Percentiles rank a stretch among this genome's conserved stretches.
Conservation (phyloP, 2,329 filamentous ascomycete genomes). For the Penicillium sp. region DNA sequence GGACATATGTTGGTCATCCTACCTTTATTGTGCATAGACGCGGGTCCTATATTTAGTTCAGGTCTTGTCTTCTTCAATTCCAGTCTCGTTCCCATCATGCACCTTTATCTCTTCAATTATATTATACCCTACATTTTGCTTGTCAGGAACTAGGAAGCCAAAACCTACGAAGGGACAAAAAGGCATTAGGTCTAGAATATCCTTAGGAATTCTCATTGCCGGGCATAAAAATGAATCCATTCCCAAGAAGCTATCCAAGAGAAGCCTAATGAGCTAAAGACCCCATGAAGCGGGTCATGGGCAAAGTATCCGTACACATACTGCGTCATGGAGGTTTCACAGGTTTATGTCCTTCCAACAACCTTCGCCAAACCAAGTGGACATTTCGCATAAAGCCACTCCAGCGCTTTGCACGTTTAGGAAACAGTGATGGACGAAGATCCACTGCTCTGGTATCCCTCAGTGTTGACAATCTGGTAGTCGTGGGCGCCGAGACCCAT, state of each 20-base stretch:
- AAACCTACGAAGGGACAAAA: no score
- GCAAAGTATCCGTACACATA: not conserved
- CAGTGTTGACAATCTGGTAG: constrained; percentile 45
- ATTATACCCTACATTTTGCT: no score
- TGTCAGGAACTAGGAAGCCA: no score
- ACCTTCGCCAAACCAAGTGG: not conserved
- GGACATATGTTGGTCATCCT: no score
- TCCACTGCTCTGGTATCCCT: constrained; percentile 44
- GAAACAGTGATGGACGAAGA: constrained; percentile 38
- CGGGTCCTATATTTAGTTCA: no score
- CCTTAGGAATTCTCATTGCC: no score
- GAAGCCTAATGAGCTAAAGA: not conserved
- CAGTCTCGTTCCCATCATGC: no score
- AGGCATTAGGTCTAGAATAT: no score
- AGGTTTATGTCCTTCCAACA: not conserved
- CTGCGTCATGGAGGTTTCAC: not conserved
- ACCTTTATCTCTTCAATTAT: no score
- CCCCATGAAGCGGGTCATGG: not conserved
- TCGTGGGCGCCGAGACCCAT: constrained; percentile 35
- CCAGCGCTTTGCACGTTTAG: constrained; percentile 4
- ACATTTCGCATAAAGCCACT: not conserved
- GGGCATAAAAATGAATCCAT: not conserved
- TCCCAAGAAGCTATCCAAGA: not conserved
- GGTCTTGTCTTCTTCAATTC: no score
- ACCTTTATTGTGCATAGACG: no score